Conservation (phyloP, 2,329 filamentous ascomycete species). For the Chalaropsis ovoidea region DNA sequence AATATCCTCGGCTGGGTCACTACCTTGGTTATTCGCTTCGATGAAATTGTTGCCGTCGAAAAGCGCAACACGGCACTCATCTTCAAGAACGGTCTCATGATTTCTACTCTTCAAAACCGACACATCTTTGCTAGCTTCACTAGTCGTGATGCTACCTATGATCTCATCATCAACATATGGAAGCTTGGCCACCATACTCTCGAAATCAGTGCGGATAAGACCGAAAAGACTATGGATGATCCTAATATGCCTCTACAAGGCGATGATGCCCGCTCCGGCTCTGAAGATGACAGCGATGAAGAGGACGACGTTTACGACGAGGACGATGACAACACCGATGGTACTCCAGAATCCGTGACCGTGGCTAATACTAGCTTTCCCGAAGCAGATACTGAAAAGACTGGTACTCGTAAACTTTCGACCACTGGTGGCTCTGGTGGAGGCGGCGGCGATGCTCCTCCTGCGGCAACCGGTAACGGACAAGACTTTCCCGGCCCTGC, state of each 20-base stretch:
- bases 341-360: slow-evolving; percentile 27
- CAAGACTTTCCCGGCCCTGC: slow-evolving; percentile 76
- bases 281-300: slow-evolving; percentile 51
- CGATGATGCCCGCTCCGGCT: slow-evolving; percentile 45
- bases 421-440: slow-evolving; percentile 30
- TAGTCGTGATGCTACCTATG: slow-evolving; percentile 89
- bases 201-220: slow-evolving; percentile 87
- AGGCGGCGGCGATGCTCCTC: slow-evolving; percentile 36
- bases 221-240: slow-evolving; percentile 61
- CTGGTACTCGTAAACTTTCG: slow-evolving; percentile 62
- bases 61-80: slow-evolving; percentile 92
- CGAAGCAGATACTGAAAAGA: slow-evolving; percentile 50
- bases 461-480: slow-evolving; percentile 35
- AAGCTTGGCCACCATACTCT: slow-evolving; percentile 89
- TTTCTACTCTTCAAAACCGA: slow-evolving; percentile 87
- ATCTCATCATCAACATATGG: slow-evolving; percentile 96
- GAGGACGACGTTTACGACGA: slow-evolving; percentile 70
- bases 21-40: slow-evolving; percentile 93
- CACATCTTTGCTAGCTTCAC: slow-evolving; percentile 95
- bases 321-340: slow-evolving; percentile 58
- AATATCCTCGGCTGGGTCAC: slow-evolving; percentile 98
- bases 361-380: slow-evolving; percentile 33
- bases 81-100: slow-evolving; percentile 95
- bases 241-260: slow-evolving; percentile 22
- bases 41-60: slow-evolving; percentile 93